Evolutionary conservation across 2,329 filamentous ascomycete genomes (phyloP).

Genomic region (Alternaria sp.): DNA sequence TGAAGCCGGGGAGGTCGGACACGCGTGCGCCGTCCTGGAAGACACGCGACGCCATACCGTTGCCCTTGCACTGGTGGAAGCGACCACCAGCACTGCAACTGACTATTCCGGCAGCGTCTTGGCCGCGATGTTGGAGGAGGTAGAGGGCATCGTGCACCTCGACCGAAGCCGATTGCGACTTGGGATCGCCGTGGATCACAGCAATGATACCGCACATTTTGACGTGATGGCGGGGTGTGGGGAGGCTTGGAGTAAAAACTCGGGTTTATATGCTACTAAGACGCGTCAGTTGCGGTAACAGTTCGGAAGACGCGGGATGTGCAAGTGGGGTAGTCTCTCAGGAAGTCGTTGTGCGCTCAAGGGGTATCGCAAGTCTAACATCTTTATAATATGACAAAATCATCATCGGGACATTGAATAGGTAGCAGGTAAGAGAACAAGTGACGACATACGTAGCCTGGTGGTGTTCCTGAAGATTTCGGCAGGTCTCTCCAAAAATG

Average conservation of each 20-base stretch:
- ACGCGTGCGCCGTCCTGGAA: conserved; percentile 81
- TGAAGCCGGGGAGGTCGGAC: conserved; percentile 78
- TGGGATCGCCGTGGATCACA: conserved; percentile 54
- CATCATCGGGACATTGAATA: conserved; percentile 36
- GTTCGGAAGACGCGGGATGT: conserved; percentile 18
- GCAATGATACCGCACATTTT: conserved; percentile 61
- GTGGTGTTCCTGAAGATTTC: conserved; percentile 4
- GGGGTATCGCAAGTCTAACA: conserved; percentile 50
- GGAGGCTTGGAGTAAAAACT: not conserved
- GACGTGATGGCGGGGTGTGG: conserved; percentile 10
- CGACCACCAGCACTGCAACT: conserved; percentile 76
- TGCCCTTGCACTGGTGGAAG: conserved; percentile 88
- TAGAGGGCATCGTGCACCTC: conserved; percentile 54
- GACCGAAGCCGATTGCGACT: conserved; percentile 49
- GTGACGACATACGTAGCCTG: conserved; percentile 22
- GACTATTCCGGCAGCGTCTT: conserved; percentile 88
- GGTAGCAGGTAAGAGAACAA: not conserved
- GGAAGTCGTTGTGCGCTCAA: conserved; percentile 48
- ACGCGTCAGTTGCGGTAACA: conserved; percentile 29
- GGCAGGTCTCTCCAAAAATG: conserved; percentile 2
- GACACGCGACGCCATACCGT: conserved; percentile 84
- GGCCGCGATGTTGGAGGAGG: conserved; percentile 66
- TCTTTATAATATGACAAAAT: conserved; percentile 46
- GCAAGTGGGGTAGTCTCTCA: conserved; percentile 35
- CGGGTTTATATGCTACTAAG: conserved; percentile 13